phyloP scores from a whole-genome alignment of 352 stramenopile species.

The Aphanomyces astaci region DNA sequence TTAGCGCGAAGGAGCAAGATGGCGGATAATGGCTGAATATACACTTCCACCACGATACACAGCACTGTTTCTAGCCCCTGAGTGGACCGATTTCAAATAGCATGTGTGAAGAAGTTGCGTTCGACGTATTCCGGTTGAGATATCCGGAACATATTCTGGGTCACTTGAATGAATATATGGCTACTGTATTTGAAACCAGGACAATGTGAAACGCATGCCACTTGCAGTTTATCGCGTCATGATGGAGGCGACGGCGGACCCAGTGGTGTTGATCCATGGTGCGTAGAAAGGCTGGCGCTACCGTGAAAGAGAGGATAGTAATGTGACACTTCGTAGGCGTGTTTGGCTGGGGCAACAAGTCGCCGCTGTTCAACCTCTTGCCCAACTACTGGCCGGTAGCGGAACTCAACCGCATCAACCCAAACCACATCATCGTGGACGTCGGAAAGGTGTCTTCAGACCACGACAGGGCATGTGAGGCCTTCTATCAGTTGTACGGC shows the following conservation, averaged over 20 bases:
- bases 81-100: too few species aligned
- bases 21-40: too few species aligned
- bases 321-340: slow-evolving; percentile 3
- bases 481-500: slow-evolving; percentile 58
- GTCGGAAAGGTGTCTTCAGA: slow-evolving; percentile 57
- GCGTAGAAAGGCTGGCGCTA: neutral
- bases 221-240: neutral
- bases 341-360: slow-evolving; percentile 43
- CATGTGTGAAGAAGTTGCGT: too few species aligned
- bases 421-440: slow-evolving; percentile 55
- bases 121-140: too few species aligned
- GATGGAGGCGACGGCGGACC: slow-evolving; percentile 36
- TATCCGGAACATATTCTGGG: neutral
- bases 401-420: slow-evolving; percentile 36
- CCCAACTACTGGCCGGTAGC: slow-evolving; percentile 56
- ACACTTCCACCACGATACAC: too few species aligned
- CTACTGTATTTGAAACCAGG: neutral
- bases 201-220: neutral
- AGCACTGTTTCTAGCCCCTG: too few species aligned
- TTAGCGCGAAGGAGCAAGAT: too few species aligned
- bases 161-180: neutral
- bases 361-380: slow-evolving; percentile 42
- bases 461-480: slow-evolving; percentile 61
- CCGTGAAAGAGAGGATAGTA: neutral
- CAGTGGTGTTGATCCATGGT: slow-evolving; percentile 65